Evolutionary conservation across 1,284 basidiomycete species (phyloP).

Genomic region (Entoloma clypeatum): DNA sequence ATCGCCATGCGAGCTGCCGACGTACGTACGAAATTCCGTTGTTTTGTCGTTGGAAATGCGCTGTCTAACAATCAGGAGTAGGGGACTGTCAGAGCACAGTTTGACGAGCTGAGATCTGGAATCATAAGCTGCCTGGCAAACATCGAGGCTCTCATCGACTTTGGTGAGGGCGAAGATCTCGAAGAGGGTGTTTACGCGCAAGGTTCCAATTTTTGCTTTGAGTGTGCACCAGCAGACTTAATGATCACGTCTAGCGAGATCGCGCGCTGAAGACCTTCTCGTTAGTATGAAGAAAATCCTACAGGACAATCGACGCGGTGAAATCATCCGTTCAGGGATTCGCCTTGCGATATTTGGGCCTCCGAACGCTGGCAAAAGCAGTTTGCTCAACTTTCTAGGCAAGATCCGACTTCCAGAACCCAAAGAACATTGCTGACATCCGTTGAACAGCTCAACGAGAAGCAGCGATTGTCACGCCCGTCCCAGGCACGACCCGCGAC

Average conservation of each 20-base stretch:
- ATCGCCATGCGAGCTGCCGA: slow-evolving; percentile 66
- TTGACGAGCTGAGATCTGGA: slow-evolving; percentile 58
- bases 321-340: slow-evolving; percentile 80
- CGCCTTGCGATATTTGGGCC: slow-evolving; percentile 84
- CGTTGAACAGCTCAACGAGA: slow-evolving; percentile 65
- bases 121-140: slow-evolving; percentile 72
- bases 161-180: slow-evolving; percentile 85
- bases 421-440: not conserved
- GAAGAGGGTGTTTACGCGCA: slow-evolving; percentile 71
- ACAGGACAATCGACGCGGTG: slow-evolving; percentile 68
- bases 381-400: slow-evolving; percentile 80
- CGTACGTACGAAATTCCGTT: slow-evolving; percentile 35
- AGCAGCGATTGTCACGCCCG: slow-evolving; percentile 82
- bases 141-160: slow-evolving; percentile 87
- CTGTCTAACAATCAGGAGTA: slow-evolving; percentile 32
- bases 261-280: slow-evolving; percentile 44
- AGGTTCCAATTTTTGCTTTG: slow-evolving; percentile 35
- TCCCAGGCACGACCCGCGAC: slow-evolving; percentile 87
- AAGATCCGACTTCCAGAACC: slow-evolving; percentile 15
- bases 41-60: slow-evolving; percentile 11
- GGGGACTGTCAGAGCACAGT: slow-evolving; percentile 57
- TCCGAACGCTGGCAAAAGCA: slow-evolving; percentile 88
- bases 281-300: slow-evolving; percentile 52
- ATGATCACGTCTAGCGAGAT: slow-evolving; percentile 37
- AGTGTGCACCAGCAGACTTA: not conserved